Conservation (phyloP, 2,329 filamentous ascomycete species). For the Penicillium griseofulvum region DNA sequence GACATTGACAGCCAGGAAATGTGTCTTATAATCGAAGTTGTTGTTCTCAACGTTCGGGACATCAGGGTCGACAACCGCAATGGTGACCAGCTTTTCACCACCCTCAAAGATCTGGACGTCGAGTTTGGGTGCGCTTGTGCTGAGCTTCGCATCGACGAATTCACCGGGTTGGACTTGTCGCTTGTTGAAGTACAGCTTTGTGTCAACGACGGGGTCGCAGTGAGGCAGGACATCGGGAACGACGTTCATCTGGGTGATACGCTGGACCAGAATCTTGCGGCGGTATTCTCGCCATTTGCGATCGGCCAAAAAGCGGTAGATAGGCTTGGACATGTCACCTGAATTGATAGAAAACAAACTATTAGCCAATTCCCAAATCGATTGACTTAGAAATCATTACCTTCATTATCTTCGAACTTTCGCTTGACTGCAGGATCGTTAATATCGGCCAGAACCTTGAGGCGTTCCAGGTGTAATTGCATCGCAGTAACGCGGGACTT, state of each 20-base stretch:
- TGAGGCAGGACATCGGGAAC: constrained; percentile 83
- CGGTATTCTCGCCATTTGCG: constrained; percentile 84
- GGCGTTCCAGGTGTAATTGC: constrained; percentile 67
- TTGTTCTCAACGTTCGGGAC: constrained; percentile 77
- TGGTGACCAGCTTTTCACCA: constrained; percentile 76
- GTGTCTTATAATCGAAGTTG: constrained; percentile 74
- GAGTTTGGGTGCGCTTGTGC: constrained; percentile 70
- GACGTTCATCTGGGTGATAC: constrained; percentile 80
- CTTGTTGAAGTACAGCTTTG: constrained; percentile 75
- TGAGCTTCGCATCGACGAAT: constrained; percentile 70
- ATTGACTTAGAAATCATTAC: constrained; percentile 49
- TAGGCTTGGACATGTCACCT: constrained; percentile 95
- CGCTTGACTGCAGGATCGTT: constrained; percentile 94
- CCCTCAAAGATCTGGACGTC: constrained; percentile 81
- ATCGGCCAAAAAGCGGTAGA: constrained; percentile 88
- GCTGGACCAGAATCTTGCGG: constrained; percentile 74
- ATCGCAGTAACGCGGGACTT: constrained; percentile 67
- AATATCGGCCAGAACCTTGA: constrained; percentile 89
- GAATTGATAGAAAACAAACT: not conserved
- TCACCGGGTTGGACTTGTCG: constrained; percentile 71
- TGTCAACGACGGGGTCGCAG: constrained; percentile 74
- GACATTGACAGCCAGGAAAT: constrained; percentile 79
- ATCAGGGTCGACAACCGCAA: constrained; percentile 86
- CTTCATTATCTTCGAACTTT: constrained; percentile 85
- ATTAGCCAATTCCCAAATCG: constrained; percentile 22